These are phyloP conservation scores for Picea glauca DNA, from an alignment of 75 land plant species.

Conservation along the genomic window DNA sequence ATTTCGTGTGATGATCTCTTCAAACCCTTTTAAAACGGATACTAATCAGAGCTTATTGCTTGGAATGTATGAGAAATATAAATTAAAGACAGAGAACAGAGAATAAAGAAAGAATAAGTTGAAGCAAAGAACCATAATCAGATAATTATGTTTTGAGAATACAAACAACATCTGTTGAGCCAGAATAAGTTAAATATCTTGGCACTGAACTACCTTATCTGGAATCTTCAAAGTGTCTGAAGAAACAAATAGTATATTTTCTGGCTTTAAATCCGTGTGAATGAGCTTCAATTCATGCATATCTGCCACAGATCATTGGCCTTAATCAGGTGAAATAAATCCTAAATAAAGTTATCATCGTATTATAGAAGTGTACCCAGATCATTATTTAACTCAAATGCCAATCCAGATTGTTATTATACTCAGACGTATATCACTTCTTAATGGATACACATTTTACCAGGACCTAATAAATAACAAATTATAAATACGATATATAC, in stretches of 20 bases:
- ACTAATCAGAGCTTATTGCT: too few species aligned
- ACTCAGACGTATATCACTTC: too few species aligned
- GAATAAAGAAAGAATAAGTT: background rate
- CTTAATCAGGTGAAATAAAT: background rate
- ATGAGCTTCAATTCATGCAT: constrained; percentile 70
- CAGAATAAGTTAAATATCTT: background rate
- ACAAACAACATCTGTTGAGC: background rate
- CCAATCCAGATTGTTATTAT: too few species aligned
- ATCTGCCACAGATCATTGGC: constrained; percentile 32
- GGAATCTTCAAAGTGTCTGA: constrained; percentile 57
- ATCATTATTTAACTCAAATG: too few species aligned
- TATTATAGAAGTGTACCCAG: too few species aligned
- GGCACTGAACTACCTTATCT: constrained; percentile 35
- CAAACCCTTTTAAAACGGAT: constrained; percentile 13
- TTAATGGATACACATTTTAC: too few species aligned
- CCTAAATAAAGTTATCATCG: background rate
- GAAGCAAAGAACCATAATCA: background rate
- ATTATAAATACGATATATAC: too few species aligned
- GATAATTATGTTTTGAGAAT: background rate
- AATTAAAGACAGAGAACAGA: background rate
- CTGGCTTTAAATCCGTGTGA: constrained; percentile 76
- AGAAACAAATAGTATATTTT: constrained; percentile 61
- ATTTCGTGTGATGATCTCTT: constrained; percentile 39
- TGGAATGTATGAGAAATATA: background rate
- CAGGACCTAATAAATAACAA: background rate